Evolutionary conservation across 192 early-diverging fungal species (phyloP).

Genomic region (Backusella luteola): DNA sequence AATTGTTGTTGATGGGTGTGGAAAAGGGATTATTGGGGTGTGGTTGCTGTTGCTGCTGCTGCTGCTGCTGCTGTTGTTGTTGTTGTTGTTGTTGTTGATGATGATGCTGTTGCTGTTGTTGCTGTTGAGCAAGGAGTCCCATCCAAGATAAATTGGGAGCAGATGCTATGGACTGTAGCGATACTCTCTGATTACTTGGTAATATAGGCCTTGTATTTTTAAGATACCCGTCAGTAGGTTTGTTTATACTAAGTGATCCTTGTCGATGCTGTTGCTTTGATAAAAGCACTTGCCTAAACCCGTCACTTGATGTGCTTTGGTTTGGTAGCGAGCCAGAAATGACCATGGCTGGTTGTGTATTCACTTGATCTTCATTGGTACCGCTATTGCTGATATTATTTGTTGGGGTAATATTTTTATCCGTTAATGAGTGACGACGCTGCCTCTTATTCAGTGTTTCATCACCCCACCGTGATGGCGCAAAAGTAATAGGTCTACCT

Average conservation of each 20-base stretch:
- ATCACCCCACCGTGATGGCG: neutral
- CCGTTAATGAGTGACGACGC: slow-evolving; percentile 14
- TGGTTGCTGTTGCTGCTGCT: neutral
- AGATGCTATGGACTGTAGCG: slow-evolving; percentile 9
- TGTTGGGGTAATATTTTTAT: slow-evolving; percentile 2
- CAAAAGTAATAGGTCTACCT: slow-evolving; percentile 16
- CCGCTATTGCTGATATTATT: neutral
- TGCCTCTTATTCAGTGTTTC: slow-evolving; percentile 8
- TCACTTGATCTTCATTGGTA: neutral
- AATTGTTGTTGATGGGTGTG: neutral
- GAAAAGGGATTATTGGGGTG: neutral
- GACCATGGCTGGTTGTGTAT: neutral
- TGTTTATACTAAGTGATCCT: neutral
- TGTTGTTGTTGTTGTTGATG: neutral
- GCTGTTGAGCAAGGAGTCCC: slow-evolving; percentile 16
- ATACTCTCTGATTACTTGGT: neutral
- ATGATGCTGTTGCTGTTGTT: neutral
- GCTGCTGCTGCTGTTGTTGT: neutral
- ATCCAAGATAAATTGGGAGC: slow-evolving; percentile 16
- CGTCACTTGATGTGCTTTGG: neutral
- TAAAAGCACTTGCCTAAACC: slow-evolving; percentile 5
- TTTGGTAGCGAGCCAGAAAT: slow-evolving; percentile 14
- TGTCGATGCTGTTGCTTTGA: slow-evolving; percentile 5
- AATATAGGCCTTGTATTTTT: neutral
- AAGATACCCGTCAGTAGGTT: neutral